A percentile compares a stretch with the other conserved stretches of the same genome.
Evolutionary conservation across 202 grass and related monocot genomes (phyloP).

Genomic region (Schoenoplectus triqueter): DNA sequence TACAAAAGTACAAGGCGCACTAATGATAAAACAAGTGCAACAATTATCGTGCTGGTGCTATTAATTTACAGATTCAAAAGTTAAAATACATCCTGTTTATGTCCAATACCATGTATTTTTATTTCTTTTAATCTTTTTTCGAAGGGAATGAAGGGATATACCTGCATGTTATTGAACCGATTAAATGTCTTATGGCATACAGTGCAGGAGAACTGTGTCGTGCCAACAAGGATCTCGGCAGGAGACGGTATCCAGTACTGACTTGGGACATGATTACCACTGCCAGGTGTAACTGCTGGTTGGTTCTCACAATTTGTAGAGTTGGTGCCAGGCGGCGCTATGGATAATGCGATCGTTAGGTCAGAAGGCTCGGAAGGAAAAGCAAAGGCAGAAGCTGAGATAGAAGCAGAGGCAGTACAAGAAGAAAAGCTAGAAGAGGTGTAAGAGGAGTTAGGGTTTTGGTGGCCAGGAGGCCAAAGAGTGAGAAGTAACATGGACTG

Average conservation of each 20-base stretch:
- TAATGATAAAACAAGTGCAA: background rate
- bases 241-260: constrained; percentile 98
- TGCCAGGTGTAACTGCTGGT: background rate
- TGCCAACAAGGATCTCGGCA: constrained; percentile 93
- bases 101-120: background rate
- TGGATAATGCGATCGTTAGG: constrained; percentile 74
- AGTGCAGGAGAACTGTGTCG: constrained; percentile 95
- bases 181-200: constrained; percentile 99
- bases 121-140: background rate
- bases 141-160: background rate
- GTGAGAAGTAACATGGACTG: constrained; percentile 89
- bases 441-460: constrained; percentile 37
- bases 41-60: background rate
- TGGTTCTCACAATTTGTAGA: constrained; percentile 15
- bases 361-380: constrained; percentile 49
- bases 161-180: constrained; percentile 99
- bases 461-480: constrained; percentile 81
- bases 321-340: constrained; percentile 53
- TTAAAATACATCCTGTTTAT: constrained; percentile 3
- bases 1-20: background rate
- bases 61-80: background rate
- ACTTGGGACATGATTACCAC: constrained; percentile 44
- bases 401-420: constrained; percentile 37
- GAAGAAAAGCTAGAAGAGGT: constrained; percentile 11
- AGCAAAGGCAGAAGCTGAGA: constrained; percentile 28